A percentile compares a stretch with the other conserved stretches of the same genome.
phyloP scores from a whole-genome alignment of 495 filamentous ascomycete genomes.

The Penicillium macrosclerotiorum region DNA sequence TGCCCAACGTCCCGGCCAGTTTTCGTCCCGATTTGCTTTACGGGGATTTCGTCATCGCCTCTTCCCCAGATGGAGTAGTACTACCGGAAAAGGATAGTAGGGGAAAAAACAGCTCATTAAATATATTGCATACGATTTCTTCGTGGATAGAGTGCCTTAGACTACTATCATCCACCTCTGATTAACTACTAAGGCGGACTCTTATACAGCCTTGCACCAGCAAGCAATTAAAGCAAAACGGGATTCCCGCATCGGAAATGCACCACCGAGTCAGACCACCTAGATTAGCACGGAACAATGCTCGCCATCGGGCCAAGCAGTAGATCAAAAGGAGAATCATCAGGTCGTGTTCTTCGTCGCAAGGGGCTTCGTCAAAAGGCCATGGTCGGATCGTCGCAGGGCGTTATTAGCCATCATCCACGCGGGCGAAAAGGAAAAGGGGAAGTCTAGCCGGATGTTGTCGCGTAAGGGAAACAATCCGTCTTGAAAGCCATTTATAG shows the following conservation, averaged over 20 bases:
- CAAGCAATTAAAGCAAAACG: not conserved
- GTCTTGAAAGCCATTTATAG: too few relatives aligned
- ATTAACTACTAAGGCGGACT: slow-evolving; percentile 3
- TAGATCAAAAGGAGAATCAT: not conserved
- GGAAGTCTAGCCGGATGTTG: not conserved
- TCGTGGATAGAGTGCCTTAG: not conserved
- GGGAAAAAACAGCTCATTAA: not conserved
- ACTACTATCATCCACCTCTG: not conserved
- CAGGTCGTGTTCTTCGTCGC: slow-evolving; percentile 8
- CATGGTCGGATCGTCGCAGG: slow-evolving; percentile 5
- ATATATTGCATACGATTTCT: not conserved
- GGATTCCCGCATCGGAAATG: slow-evolving; percentile 4
- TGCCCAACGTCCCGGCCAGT: not conserved
- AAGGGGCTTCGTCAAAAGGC: slow-evolving; percentile 1
- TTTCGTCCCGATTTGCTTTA: not conserved
- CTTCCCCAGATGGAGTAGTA: too few relatives aligned
- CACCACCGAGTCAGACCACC: slow-evolving; percentile 17
- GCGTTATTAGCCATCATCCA: slow-evolving; percentile 1
- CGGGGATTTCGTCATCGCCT: too few relatives aligned
- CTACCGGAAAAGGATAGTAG: too few relatives aligned
- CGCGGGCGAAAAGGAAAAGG: not conserved
- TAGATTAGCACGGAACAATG: slow-evolving; percentile 15
- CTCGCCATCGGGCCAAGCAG: not conserved
- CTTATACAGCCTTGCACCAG: too few relatives aligned
- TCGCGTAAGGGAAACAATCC: slow-evolving; percentile 9